Evolutionary conservation across 495 filamentous ascomycete genomes (phyloP), one percentile per base, ranked within the genome.

Genomic region (Tetracladium setigerum): DNA sequence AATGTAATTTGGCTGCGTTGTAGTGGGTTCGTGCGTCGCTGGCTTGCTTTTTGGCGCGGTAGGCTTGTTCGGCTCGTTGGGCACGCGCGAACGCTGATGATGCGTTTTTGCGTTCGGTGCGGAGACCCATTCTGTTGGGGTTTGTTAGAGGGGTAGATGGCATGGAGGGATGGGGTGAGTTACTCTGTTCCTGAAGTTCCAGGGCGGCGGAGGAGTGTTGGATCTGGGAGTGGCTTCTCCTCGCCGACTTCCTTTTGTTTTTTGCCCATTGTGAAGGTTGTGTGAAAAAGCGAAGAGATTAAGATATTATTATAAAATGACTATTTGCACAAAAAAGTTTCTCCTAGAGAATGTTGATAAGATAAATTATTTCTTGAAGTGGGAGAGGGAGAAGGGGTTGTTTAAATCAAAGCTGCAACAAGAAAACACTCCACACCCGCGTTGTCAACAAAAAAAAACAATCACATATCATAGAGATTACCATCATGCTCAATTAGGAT

Each of bases 61-160:
- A 51, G 7, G 37, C 36, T 41, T 57, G 43, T 30, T 57, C 54
- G 35, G 46, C 54, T 12, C 46, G 11, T 30, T 50, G 49, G 10
- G 52, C 46, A 2, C 46, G 41, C 13, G 49, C 41, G 46, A 45
- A 54, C 13, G 46, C 46, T 30, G 52, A 44, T n/a, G 46, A 44
- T 19, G 46, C 46, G 17, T 50, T 44, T 31, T 48, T 13, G 30
- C 46, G 41, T 24, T 54, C 38, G 2, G 46, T 33, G 4, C 52
- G 41, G 9, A 54, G 52, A 12, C 36, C 36, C 6, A 54, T 31
- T 27, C 38, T 40, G 17, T 40, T 12, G 3, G n/a, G 17, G 2
- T 3, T 27, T 27, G 3, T 27, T 27, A 27, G 22, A 27, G 3
- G 7, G 22, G 22, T 27, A 27, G 22, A 7, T 27, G 7, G 7